Evolutionary conservation across 2,329 filamentous ascomycete genomes (phyloP).

Genomic region (Davidsoniella eucalypti): DNA sequence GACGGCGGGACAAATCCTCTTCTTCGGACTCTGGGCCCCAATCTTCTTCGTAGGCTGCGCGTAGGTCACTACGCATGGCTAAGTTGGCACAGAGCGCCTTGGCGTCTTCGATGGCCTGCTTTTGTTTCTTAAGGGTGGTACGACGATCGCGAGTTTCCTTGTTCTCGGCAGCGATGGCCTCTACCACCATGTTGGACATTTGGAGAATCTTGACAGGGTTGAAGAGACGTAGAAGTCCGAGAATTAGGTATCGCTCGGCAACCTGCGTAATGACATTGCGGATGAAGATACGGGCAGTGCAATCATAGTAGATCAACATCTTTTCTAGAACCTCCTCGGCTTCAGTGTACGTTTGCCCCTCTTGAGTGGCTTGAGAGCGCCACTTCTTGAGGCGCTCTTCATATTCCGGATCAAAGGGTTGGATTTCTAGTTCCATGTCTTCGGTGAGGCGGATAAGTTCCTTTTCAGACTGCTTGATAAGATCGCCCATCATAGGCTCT

Average conservation of each 20-base stretch:
- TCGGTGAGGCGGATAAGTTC: constrained; percentile 31
- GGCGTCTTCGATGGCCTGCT: constrained; percentile 34
- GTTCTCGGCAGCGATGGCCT: constrained; percentile 36
- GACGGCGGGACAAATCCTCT: constrained; percentile 5
- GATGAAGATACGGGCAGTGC: constrained; percentile 35
- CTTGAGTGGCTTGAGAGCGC: constrained; percentile 26
- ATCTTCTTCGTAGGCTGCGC: constrained; percentile 20
- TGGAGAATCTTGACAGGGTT: constrained; percentile 34
- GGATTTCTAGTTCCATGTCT: constrained; percentile 35
- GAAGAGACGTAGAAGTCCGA: constrained; percentile 35
- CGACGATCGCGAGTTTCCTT: constrained; percentile 35
- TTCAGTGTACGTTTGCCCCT: constrained; percentile 31
- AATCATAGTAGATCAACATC: constrained; percentile 38
- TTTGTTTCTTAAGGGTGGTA: constrained; percentile 29
- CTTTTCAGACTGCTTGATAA: constrained; percentile 29
- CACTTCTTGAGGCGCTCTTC: constrained; percentile 32
- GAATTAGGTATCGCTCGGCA: constrained; percentile 32
- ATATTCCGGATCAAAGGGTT: constrained; percentile 37
- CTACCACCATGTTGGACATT: constrained; percentile 28
- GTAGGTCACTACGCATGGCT: constrained; percentile 35
- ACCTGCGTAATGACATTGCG: constrained; percentile 37
- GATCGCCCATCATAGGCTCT: constrained; percentile 30
- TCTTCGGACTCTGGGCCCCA: constrained; percentile 11
- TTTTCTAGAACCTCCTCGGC: constrained; percentile 37
- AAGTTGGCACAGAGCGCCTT: constrained; percentile 31